These are phyloP conservation scores for Amphichorda felina DNA, from an alignment of 2,329 filamentous ascomycete genomes.

Conservation along the genomic window DNA sequence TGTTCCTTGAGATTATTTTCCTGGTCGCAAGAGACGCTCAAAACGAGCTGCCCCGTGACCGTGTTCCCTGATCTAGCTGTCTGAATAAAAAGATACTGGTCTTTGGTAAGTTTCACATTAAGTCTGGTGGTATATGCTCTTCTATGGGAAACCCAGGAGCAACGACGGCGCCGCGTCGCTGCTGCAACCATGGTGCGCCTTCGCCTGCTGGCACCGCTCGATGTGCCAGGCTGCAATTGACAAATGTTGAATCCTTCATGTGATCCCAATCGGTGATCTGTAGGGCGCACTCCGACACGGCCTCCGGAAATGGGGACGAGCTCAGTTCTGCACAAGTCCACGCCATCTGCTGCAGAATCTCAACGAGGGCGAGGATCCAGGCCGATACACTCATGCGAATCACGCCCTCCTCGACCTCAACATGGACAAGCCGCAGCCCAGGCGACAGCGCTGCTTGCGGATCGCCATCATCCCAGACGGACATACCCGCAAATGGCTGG, in stretches of 20 bases:
- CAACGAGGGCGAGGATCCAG: conserved; percentile 20
- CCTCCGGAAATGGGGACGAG: conserved; percentile 18
- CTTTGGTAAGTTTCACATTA: neutral
- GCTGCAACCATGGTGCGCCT: conserved; percentile 14
- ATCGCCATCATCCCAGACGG: conserved; percentile 21
- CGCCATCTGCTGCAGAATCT: conserved; percentile 23
- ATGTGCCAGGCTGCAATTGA: conserved; percentile 20
- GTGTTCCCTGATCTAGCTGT: too few species aligned
- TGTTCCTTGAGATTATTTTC: too few species aligned
- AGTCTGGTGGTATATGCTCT: conserved; percentile 1
- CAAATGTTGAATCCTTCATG: conserved; percentile 18
- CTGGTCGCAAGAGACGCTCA: too few species aligned
- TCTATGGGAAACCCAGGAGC: conserved; percentile 20
- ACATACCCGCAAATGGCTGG: conserved; percentile 17
- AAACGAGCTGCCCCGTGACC: too few species aligned
- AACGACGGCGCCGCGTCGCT: conserved; percentile 17
- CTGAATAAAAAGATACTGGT: too few species aligned
- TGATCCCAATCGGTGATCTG: conserved; percentile 20
- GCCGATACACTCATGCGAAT: conserved; percentile 20
- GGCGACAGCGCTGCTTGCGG: conserved; percentile 12
- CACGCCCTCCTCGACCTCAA: conserved; percentile 19
- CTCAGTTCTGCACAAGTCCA: conserved; percentile 23
- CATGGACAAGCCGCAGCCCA: conserved; percentile 18
- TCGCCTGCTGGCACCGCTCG: conserved; percentile 14
- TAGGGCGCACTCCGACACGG: conserved; percentile 15